Base-by-base conservation (phyloP, 1,284 basidiomycete genomes). In the Moniliophthora roreri region DNA sequence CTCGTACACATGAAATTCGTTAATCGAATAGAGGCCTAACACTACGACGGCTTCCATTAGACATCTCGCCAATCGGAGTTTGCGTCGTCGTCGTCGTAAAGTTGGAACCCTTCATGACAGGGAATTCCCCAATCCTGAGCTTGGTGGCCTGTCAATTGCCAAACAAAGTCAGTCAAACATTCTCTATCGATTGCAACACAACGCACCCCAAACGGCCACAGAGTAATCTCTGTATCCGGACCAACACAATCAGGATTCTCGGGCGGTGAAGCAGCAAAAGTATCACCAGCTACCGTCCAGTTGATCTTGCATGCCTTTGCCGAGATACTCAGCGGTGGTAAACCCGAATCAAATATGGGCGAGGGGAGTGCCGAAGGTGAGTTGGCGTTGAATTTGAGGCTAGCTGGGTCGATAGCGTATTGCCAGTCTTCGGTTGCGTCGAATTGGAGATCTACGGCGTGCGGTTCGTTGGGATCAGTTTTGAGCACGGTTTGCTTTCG, bases 41-140 rank as follows among this genome's bases (percentile, higher is more conserved):
- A 32, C 28, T 32, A 32, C 28, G 28, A 32, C 28, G 28, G 11
- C 28, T 11, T 32, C 28, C 28, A 32, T 32, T 32, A 6, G 11
- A 6, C 28, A 32, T 32, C 28, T 15, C 2, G 18, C 26, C 41
- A 4, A 44, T n/a, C 9, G 13, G 5, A 42, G n/a, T n/a, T n/a
- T n/a, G n/a, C n/a, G n/a, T n/a, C n/a, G n/a, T n/a, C 4, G 24
- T 11, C 13, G n/a, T 18, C 8, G 4, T 23, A 20, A 18, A 21
- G 24, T 44, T 45, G 13, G 24, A 52, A 23, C 46, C 48, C 9
- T 28, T 62, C 50, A 67, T 66, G 26, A 73, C 69, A 4, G 80
- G 79, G 71, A 82, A 81, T 65, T 81, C 79, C 36, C 75, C 73
- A 40, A 82, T 81, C 11, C 80, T 71, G 45, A 82, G 64, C 58